Base-by-base conservation (phyloP, 2,329 filamentous ascomycete species). In the Septoria linicola region DNA sequence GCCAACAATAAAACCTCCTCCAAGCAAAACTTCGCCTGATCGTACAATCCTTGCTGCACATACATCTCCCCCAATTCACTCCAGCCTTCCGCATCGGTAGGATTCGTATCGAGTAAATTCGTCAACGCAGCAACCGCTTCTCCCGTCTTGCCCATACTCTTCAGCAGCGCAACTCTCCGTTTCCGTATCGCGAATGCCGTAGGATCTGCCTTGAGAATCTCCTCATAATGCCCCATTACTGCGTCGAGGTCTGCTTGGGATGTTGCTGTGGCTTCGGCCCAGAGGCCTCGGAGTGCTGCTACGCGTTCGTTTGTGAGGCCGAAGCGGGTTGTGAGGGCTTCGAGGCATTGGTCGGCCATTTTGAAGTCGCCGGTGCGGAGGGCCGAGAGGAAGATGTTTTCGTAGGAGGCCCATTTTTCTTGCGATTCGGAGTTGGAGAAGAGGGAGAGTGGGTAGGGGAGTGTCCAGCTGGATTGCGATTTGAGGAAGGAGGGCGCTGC, bases 11-110 rank as follows among this genome's bases (percentile, higher is more conserved):
- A 72, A 16, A 95, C 89, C 70, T 99, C 93, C 69, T 99, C 93
- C 37, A 96, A 74, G 54, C 89, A 86, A 70, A 87, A 96, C 43
- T 96, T 83, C 32, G 90, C 88, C 70, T 97, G 92, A 11, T 84
- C 74, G 65, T 87, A 89, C 62, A 92, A 72, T 1, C 87, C 89
- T 66, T 92, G 87, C 16, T 79, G 78, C 23, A 90, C 78, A 71
- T 99, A 97, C 55, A 96, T 73, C 67, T 96, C 89, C 46, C 88
- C 83, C 60, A 97, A 77, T 73, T 99, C 93, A 45, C 89, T 82
- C 93, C 93, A 99, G 8, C 88, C 85, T 74, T 99, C 93, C 4
- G 86, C 84, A 73, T 99, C 93, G 1, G 88, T 96, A 1, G 93
- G 91, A 47, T 85, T 87, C 55, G 86, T 84, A 66, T 95, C 87